Evolutionary conservation across 768 basidiomycete species (phyloP).

Genomic region (Serendipita sp.): DNA sequence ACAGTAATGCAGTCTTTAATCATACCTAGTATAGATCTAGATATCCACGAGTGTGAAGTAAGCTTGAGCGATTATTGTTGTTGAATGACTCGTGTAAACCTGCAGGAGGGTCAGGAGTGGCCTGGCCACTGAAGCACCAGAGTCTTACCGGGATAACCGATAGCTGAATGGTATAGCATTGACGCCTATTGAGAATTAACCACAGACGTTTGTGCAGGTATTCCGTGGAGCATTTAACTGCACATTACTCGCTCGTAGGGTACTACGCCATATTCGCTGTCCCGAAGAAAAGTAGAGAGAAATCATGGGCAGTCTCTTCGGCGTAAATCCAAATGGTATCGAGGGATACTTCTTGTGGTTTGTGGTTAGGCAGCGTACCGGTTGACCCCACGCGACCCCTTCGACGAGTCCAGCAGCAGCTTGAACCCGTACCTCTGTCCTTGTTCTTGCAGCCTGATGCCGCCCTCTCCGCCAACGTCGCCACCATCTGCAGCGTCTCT

Average conservation of each 20-base stretch:
- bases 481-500: conserved; percentile 33
- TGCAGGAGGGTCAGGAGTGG: background rate
- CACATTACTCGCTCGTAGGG: no score
- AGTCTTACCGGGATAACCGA: no score
- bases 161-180: no score
- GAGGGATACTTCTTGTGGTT: background rate
- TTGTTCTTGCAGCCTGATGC: background rate
- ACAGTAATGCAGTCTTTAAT: background rate
- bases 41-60: background rate
- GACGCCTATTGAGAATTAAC: no score
- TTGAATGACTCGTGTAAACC: background rate
- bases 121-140: no score
- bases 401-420: background rate
- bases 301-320: no score
- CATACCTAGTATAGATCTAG: background rate
- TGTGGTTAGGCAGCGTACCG: background rate
- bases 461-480: conserved; percentile 3
- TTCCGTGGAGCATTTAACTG: no score
- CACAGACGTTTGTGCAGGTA: no score
- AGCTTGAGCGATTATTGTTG: background rate
- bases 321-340: no score
- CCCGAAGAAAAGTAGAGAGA: background rate
- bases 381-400: background rate
- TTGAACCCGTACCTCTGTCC: background rate
- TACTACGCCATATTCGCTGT: no score